Conservation (phyloP, 1,139 yeast genomes). For the Protomyces gravidus region DNA sequence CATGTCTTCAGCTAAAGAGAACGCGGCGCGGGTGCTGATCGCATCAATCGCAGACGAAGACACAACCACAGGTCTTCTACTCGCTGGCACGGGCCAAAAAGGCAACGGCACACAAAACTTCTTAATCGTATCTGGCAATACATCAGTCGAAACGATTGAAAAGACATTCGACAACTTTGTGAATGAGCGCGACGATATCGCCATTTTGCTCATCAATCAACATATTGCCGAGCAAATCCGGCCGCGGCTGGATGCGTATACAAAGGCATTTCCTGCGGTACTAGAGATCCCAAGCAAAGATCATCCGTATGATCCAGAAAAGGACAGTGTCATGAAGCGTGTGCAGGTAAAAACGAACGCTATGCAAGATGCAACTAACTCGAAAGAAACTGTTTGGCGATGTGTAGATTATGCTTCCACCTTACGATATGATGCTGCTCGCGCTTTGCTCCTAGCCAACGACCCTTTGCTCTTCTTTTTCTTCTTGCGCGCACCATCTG, state of each 20-base stretch:
- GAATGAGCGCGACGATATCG: constrained; percentile 75
- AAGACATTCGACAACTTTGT: constrained; percentile 73
- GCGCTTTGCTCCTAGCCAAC: constrained; percentile 22
- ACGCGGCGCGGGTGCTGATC: constrained; percentile 16
- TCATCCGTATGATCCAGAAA: constrained; percentile 97
- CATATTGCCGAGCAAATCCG: constrained; percentile 90
- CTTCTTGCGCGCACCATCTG: constrained; percentile 20
- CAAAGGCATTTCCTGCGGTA: constrained; percentile 92
- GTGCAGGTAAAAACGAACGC: constrained; percentile 56
- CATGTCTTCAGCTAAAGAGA: constrained; percentile 11
- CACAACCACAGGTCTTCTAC: constrained; percentile 87
- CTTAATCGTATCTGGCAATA: constrained; percentile 65
- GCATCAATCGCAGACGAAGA: constrained; percentile 45
- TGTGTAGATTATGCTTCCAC: constrained; percentile 8
- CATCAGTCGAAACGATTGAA: constrained; percentile 46
- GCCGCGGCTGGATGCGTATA: constrained; percentile 70
- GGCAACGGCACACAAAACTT: constrained; percentile 66
- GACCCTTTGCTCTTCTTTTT: constrained; percentile 24
- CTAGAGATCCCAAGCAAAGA: constrained; percentile 97
- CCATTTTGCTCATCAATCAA: constrained; percentile 86
- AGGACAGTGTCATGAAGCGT: constrained; percentile 89
- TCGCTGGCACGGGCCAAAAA: constrained; percentile 95
- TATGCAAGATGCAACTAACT: background rate
- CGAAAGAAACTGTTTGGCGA: constrained; percentile 28
- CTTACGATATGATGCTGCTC: constrained; percentile 22